A percentile compares a stretch with the other conserved stretches of the same genome.
Evolutionary conservation across 139 green algal species (phyloP).

Genomic region (Pleodorina starrii): DNA sequence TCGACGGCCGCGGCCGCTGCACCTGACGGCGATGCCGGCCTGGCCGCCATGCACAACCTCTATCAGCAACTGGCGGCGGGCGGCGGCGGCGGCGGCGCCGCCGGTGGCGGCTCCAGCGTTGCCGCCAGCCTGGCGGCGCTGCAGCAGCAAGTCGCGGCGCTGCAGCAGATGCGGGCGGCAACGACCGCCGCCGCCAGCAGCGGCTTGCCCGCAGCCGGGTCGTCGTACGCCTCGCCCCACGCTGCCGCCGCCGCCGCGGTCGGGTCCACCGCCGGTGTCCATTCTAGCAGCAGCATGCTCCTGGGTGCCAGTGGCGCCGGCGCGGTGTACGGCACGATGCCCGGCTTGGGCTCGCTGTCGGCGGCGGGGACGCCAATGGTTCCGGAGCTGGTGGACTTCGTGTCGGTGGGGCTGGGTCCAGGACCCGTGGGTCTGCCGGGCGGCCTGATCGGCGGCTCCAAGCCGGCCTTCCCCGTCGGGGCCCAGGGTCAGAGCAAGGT

Average conservation of each 20-base stretch:
- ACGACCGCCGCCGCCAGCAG: background rate
- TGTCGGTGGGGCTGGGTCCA: constrained; percentile 36
- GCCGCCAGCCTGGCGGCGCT: constrained; percentile 35
- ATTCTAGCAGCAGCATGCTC: background rate
- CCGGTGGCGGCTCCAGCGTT: background rate
- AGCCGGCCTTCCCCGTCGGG: background rate
- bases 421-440: constrained; percentile 38
- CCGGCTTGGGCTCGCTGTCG: constrained; percentile 2
- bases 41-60: constrained; percentile 23
- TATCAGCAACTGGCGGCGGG: constrained; percentile 17
- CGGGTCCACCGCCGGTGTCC: too few relatives aligned
- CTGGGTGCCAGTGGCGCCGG: background rate
- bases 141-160: constrained; percentile 44
- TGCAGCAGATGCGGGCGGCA: constrained; percentile 8
- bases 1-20: background rate
- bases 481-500: background rate
- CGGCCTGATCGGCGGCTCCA: constrained; percentile 14
- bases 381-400: constrained; percentile 37
- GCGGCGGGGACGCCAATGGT: background rate
- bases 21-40: background rate
- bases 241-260: background rate
- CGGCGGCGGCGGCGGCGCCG: background rate
- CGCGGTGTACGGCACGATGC: background rate
- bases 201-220: background rate
- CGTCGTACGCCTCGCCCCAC: background rate